phyloP scores from a whole-genome alignment of 2,329 filamentous ascomycete species.

The Orbilia ellipsospora region DNA sequence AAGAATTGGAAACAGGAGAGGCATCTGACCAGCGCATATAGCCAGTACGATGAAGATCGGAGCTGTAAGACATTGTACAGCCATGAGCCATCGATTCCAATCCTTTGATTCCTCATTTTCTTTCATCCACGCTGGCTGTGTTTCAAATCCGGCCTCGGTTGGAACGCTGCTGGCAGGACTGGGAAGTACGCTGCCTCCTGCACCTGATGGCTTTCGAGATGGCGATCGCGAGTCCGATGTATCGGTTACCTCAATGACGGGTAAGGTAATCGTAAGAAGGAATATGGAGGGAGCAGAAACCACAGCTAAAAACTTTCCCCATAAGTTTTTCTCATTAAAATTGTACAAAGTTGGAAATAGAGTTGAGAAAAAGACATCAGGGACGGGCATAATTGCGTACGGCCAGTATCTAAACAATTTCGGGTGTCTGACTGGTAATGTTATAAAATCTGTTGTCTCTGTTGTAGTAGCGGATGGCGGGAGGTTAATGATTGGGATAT shows the following conservation, averaged over 20 bases:
- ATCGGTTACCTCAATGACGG: slow-evolving; percentile 80
- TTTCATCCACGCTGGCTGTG: slow-evolving; percentile 60
- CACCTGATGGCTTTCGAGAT: slow-evolving; percentile 46
- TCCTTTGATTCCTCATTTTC: slow-evolving; percentile 65
- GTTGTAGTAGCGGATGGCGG: slow-evolving; percentile 42
- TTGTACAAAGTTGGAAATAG: slow-evolving; percentile 87
- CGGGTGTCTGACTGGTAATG: slow-evolving; percentile 59
- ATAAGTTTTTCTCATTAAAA: slow-evolving; percentile 84
- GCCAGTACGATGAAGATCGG: slow-evolving; percentile 84
- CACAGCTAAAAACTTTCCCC: slow-evolving; percentile 82
- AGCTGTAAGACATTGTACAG: slow-evolving; percentile 84
- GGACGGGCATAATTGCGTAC: slow-evolving; percentile 76
- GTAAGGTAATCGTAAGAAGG: slow-evolving; percentile 86
- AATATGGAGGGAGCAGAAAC: slow-evolving; percentile 92
- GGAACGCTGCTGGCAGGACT: slow-evolving; percentile 64
- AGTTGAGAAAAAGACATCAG: slow-evolving; percentile 75
- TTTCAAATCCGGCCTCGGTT: slow-evolving; percentile 68
- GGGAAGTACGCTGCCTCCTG: slow-evolving; percentile 60
- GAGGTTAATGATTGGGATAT: slow-evolving; percentile 44
- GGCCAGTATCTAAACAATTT: slow-evolving; percentile 83
- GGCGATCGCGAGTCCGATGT: slow-evolving; percentile 14
- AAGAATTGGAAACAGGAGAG: slow-evolving; percentile 70
- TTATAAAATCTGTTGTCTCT: slow-evolving; percentile 41
- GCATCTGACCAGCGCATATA: slow-evolving; percentile 72
- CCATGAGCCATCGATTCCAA: slow-evolving; percentile 93